Percentiles rank a stretch among this genome's conserved stretches.
Evolutionary conservation across 2,329 filamentous ascomycete genomes (phyloP).

Genomic region (Tothia fuscella): DNA sequence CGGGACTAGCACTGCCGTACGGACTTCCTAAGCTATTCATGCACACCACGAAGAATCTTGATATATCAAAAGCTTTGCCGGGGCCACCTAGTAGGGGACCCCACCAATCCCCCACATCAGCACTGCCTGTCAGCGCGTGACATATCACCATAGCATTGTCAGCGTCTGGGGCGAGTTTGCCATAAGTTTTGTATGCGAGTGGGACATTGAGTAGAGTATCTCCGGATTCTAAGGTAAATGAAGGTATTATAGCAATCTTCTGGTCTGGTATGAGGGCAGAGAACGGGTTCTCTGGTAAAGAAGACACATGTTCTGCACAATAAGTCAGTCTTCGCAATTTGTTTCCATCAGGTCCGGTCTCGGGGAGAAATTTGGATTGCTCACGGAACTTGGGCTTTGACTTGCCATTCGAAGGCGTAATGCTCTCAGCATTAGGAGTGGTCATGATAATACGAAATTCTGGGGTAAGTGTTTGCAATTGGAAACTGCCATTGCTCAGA

Average conservation of each 20-base stretch:
- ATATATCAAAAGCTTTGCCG: constrained; percentile 68
- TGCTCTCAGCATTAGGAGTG: constrained; percentile 1
- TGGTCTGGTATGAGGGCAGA: constrained; percentile 78
- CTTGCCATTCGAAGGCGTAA: neutral
- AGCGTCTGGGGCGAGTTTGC: constrained; percentile 40
- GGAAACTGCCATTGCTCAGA: too few relatives aligned
- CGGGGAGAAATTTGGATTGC: too few relatives aligned
- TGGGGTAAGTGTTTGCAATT: too few relatives aligned
- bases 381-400: too few relatives aligned
- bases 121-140: constrained; percentile 74
- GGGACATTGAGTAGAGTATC: constrained; percentile 66
- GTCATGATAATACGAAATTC: constrained; percentile 6
- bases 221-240: constrained; percentile 87
- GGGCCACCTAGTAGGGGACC: constrained; percentile 67
- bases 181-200: constrained; percentile 52
- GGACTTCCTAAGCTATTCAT: constrained; percentile 79
- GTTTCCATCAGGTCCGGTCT: too few relatives aligned
- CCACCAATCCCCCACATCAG: constrained; percentile 83
- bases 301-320: constrained; percentile 22
- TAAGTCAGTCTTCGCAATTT: too few relatives aligned
- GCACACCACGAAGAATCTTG: constrained; percentile 74
- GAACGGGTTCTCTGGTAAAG: constrained; percentile 87
- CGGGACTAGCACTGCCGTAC: constrained; percentile 77
- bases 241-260: constrained; percentile 72
- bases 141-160: constrained; percentile 61